phyloP scores from a whole-genome alignment of 2,329 filamentous ascomycete species.

The Colletotrichum tamarilloi region DNA sequence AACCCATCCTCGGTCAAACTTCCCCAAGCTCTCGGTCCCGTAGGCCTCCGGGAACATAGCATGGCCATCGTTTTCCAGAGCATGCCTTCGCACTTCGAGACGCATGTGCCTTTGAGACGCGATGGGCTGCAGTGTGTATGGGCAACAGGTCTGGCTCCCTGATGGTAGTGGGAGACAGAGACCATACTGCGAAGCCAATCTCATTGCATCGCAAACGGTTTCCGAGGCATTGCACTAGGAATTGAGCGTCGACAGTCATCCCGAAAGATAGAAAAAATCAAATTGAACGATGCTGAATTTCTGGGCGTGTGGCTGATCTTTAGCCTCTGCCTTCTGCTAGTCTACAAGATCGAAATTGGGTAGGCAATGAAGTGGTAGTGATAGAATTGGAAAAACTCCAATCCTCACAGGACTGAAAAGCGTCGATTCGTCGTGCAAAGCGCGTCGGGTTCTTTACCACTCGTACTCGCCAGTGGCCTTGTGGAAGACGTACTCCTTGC shows the following conservation, averaged over 20 bases:
- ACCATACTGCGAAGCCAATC: background rate
- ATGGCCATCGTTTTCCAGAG: background rate
- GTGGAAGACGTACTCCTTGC: constrained; percentile 97
- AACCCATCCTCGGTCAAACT: background rate
- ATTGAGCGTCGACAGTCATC: background rate
- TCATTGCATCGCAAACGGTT: background rate
- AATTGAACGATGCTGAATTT: background rate
- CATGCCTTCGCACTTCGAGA: background rate
- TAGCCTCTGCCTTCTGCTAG: background rate
- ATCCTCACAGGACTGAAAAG: background rate
- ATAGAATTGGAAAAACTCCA: background rate
- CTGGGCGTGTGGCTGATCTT: background rate
- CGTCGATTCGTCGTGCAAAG: background rate
- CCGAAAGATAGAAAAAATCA: background rate
- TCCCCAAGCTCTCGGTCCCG: background rate
- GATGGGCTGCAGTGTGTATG: background rate
- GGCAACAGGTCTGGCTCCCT: background rate
- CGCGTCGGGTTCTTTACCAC: constrained; percentile 70
- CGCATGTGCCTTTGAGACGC: background rate
- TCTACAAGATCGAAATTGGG: background rate
- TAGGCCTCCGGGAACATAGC: background rate
- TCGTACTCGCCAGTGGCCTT: constrained; percentile 98
- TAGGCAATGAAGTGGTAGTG: background rate
- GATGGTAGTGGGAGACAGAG: background rate
- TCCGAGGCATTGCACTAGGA: background rate